Evolutionary conservation across 1,139 yeast species (phyloP).

Genomic region (Candida smagusa): DNA sequence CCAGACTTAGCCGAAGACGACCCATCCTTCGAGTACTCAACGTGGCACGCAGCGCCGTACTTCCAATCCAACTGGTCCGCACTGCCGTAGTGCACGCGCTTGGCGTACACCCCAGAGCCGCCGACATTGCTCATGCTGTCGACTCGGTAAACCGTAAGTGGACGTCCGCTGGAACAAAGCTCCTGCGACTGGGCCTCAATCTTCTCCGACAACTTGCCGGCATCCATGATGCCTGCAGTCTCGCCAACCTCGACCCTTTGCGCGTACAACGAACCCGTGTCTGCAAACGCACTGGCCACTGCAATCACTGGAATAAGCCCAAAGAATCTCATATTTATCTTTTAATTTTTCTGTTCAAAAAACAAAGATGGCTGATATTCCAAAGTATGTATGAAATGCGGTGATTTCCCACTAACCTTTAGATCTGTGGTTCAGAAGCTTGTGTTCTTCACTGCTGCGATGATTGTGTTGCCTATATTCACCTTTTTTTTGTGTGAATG

Average conservation of each 20-base stretch:
- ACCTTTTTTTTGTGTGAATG: constrained; percentile 68
- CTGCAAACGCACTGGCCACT: constrained; percentile 26
- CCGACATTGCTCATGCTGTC: constrained; percentile 6
- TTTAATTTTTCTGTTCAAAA: background rate
- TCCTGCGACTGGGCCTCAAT: constrained; percentile 15
- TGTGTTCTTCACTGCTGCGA: constrained; percentile 81
- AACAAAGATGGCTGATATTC: constrained; percentile 52
- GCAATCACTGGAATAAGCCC: constrained; percentile 10
- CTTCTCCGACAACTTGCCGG: constrained; percentile 14
- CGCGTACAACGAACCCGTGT: constrained; percentile 30
- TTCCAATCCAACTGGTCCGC: constrained; percentile 22
- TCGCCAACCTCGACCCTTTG: constrained; percentile 13
- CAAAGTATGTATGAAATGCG: constrained; percentile 43
- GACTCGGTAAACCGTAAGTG: constrained; percentile 24
- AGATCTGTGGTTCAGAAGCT: constrained; percentile 70
- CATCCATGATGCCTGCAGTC: constrained; percentile 15
- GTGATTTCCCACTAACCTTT: constrained; percentile 9
- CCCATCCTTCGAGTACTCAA: constrained; percentile 5
- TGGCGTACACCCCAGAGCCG: constrained; percentile 16
- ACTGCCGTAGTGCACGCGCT: constrained; percentile 30
- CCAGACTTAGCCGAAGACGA: constrained; percentile 7
- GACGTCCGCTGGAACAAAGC: constrained; percentile 15
- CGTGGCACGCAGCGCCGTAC: constrained; percentile 15
- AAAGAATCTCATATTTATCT: constrained; percentile 15
- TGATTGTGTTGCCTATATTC: constrained; percentile 75